phyloP scores from a whole-genome alignment of 805 yeast species.

The Yamadazyma paraphyllophila region DNA sequence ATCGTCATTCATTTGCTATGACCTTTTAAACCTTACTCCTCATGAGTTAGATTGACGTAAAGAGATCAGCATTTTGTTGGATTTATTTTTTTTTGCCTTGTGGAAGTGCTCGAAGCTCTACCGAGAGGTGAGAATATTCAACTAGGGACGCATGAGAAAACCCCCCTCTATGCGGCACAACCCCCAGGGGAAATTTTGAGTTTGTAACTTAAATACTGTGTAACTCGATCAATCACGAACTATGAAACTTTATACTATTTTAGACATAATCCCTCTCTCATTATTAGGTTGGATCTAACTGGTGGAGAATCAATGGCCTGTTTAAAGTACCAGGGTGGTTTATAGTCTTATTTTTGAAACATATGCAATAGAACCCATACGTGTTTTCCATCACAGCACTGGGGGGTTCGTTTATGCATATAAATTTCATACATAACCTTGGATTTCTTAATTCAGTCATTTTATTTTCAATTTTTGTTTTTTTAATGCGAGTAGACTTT shows the following conservation, averaged over 20 bases:
- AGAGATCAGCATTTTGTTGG: not conserved
- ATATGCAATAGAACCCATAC: not conserved
- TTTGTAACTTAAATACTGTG: not conserved
- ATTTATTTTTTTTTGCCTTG: not conserved
- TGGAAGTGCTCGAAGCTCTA: not conserved
- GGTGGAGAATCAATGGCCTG: too few relatives aligned
- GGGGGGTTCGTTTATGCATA: conserved; percentile 2
- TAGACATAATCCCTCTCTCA: not conserved
- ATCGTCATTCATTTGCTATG: not conserved
- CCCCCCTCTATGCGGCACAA: not conserved
- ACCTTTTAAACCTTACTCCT: not conserved
- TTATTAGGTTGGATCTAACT: too few relatives aligned
- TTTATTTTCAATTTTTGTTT: not conserved
- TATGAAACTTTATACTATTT: not conserved
- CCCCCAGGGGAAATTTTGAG: not conserved
- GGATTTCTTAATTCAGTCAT: not conserved
- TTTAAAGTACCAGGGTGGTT: not conserved
- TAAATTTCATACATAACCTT: conserved; percentile 2
- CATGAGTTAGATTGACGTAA: not conserved
- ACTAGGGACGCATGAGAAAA: not conserved
- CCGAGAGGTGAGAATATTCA: not conserved
- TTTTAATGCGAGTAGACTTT: not conserved
- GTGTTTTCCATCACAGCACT: not conserved
- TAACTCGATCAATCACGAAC: not conserved
- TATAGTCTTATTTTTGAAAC: not conserved